Evolutionary conservation across 1,284 basidiomycete genomes (phyloP), one percentile per base, ranked within the genome.

Genomic region (Sporisorium graminicola): DNA sequence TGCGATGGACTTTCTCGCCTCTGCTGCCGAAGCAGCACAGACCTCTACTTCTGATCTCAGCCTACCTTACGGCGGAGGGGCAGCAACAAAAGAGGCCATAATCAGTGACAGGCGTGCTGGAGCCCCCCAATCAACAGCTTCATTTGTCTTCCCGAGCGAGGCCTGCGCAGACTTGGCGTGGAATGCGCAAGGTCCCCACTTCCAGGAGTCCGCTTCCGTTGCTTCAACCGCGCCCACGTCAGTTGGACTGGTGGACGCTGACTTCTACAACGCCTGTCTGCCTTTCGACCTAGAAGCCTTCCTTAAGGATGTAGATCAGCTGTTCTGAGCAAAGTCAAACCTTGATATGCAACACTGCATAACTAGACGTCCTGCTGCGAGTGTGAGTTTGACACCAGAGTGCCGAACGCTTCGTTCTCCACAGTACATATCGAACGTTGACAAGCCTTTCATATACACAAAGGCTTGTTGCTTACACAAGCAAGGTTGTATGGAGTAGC

Each of bases 211-310:
- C 20, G 35, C 14, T n/a, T 52, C 42, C 9, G 27, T 50, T 3
- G 35, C 50, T 1, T 50, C 52, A 2, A 13, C 29, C 26, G 51
- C 47, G 12, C 29, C 54, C 2, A 29, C n/a, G n/a, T n/a, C n/a
- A n/a, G n/a, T n/a, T n/a, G n/a, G n/a, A 12, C 5, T 44, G 31
- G 12, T 54, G 22, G 58, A 59, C 22, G 43, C 51, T 13, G 57
- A 20, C 26, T 56, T 65, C 26, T 57, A 40, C 37, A 49, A 56
- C 35, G 69, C 69, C 1, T 44, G 47, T 10, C 50, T 64, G 6
- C 57, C 60, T 18, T 69, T 74, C 24, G 71, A 74, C 37, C 58
- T 74, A 6, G 71, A 74, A 20, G 65, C 58, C 3, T 74, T 74
- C 27, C 58, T 74, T 14, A 52, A 52, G 46, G 71, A 74, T 35